These are phyloP conservation scores for Eucalyptus victrix DNA, from an alignment of 345 rosid genomes.

Conservation along the genomic window DNA sequence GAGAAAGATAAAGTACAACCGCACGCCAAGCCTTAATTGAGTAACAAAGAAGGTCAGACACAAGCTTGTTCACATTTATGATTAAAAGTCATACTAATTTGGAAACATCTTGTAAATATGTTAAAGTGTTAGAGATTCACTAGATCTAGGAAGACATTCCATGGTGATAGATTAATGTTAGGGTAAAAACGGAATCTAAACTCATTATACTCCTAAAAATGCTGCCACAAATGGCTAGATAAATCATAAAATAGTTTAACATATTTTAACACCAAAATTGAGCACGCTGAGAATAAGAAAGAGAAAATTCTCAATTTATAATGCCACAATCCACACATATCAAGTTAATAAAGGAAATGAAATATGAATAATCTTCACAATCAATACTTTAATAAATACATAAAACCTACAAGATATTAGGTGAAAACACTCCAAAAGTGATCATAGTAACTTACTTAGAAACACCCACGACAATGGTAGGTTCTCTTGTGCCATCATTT, in stretches of 20 bases:
- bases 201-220: not conserved
- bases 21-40: not conserved
- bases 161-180: not conserved
- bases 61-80: not conserved
- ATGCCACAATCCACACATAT: not conserved
- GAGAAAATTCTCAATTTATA: not conserved
- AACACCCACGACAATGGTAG: slow-evolving; percentile 78
- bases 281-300: not conserved
- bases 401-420: not conserved
- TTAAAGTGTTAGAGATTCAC: not conserved
- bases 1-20: not conserved
- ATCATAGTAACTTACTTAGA: slow-evolving; percentile 40
- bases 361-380: not conserved
- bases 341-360: not conserved
- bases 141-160: not conserved
- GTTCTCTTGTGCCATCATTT: slow-evolving; percentile 62
- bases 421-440: not conserved
- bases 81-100: not conserved
- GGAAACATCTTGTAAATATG: not conserved
- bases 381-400: not conserved
- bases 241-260: not conserved
- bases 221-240: not conserved
- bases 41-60: not conserved
- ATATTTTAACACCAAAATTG: not conserved
- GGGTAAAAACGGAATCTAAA: not conserved